Base-by-base conservation (phyloP, 1,284 basidiomycete genomes). In the Puccinia coronata region DNA sequence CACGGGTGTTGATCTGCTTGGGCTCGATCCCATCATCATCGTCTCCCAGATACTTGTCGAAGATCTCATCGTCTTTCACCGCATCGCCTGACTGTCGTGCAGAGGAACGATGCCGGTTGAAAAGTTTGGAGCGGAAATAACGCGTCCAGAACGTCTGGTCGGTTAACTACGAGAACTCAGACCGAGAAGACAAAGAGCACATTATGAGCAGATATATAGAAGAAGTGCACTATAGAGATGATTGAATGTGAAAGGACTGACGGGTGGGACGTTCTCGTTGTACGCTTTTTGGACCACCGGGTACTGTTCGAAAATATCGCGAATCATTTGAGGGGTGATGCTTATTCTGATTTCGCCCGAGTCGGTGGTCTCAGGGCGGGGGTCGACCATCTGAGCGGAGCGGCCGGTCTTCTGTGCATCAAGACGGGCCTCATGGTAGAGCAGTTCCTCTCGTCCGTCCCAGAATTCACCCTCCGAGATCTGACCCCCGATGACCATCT, bases 271-370 rank as follows among this genome's bases (percentile, higher is more conserved):
- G 83, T 96, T 95, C 85, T 97, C 95, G 82, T 89, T 92, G 85
- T 96, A 98, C 0, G 95, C 96, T 85, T 91, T 92, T 70, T 92
- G 91, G 9, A 99, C 94, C 47, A 98, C 92, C 1, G 97, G 96
- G 85, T 96, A 98, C 88, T 98, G 96, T 84, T 98, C 95, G 84
- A 99, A 99, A 69, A 99, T 95, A 85, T 98, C 96, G 83, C 93
- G 91, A 55, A 96, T 93, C 53, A 98, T 89, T 86, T 96, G 94
- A 9, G 94, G 93, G 1, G 95, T 96, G 82, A 99, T 92, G 83
- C 92, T 91, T 82, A 98, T 95, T 85, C 92, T 94, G 85, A 95
- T 90, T 85, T 81, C 80, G n/a, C 93, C 93, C 76, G 90, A 90
- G 81, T 92, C 91, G 53, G 92, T 88, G 51, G 92, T 90, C 86